Base-by-base conservation (phyloP, 163 green algal species). In the Botryococcus braunii region DNA sequence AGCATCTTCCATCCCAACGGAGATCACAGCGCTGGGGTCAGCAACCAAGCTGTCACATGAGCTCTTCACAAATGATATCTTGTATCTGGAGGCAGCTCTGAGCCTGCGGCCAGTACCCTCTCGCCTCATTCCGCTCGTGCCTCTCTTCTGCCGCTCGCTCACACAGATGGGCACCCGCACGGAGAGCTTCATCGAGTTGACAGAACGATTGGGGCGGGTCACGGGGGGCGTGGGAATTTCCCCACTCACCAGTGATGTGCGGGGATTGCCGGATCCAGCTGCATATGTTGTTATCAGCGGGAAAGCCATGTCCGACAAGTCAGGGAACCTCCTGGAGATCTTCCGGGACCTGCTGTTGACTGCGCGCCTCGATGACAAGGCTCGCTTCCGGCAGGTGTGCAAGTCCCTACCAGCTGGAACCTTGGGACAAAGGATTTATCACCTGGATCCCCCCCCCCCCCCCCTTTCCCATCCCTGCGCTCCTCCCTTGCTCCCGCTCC, bases 21-120 rank as follows among this genome's bases (percentile, higher is more conserved):
- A 70, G 46, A 57, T 86, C 35, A 66, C 40, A 5, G 37, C 69
- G 29, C 32, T 60, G 35, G 43, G 79, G 3, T 86, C 86, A 49
- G 82, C 86, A 47, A 95, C 84, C 2, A 50, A 96, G 65, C 84
- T 99, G n/a, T 77, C 60, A 7, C 94, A 98, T 76, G 94, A 99
- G 72, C 80, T 99, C 13, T 97, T 98, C 82, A 99, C 94, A 41
- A 98, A 98, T 77, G 88, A 97, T 66, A 86, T 99, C 39, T 78
- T 99, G 47, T 99, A 99, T 78, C 73, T 92, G 17, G 94, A 98
- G 63, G 74, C 78, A 5, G 89, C 78, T 0, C 79, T 96, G 62
- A 88, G 96, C 77, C 79, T 98, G 77, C 69, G 71, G 0, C 55
- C 71, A 2, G 63, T 99, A 41, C 91, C 94, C 8, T 57, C 67